A percentile compares a stretch with the other conserved stretches of the same genome.
Evolutionary conservation across 306 rosid species (phyloP).

Genomic region (Corylus heterophylla): DNA sequence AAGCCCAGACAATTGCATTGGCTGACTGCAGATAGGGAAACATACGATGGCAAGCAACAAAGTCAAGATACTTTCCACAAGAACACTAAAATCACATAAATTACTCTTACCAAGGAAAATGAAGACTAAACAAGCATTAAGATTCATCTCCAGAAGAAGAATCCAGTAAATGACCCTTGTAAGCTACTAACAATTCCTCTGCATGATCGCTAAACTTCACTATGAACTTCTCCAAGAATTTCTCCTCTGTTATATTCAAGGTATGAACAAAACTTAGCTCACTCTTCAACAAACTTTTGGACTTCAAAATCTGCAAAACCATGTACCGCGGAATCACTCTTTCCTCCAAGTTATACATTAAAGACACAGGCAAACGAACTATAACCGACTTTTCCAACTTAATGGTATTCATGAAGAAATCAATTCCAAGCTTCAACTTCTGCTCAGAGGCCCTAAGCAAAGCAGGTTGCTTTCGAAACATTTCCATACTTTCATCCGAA

Average conservation of each 20-base stretch:
- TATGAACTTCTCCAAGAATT: slow-evolving; percentile 44
- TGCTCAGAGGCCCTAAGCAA: slow-evolving; percentile 44
- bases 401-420: slow-evolving; percentile 44
- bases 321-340: slow-evolving; percentile 53
- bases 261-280: slow-evolving; percentile 17
- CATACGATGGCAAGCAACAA: neutral
- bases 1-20: neutral
- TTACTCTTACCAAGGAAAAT: neutral
- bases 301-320: slow-evolving; percentile 44
- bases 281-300: slow-evolving; percentile 36
- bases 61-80: neutral
- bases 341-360: slow-evolving; percentile 48
- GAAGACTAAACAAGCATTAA: slow-evolving; percentile 9
- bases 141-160: slow-evolving; percentile 1
- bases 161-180: slow-evolving; percentile 33
- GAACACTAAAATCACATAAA: neutral
- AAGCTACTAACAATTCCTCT: slow-evolving; percentile 42
- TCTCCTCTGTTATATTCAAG: slow-evolving; percentile 30
- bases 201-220: slow-evolving; percentile 31
- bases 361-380: slow-evolving; percentile 31
- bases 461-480: slow-evolving; percentile 46
- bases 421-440: slow-evolving; percentile 47
- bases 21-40: neutral
- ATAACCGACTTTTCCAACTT: slow-evolving; percentile 39
- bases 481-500: slow-evolving; percentile 40